Evolutionary conservation across 2,329 filamentous ascomycete genomes (phyloP).

Genomic region (Pestalotiopsis sp.): DNA sequence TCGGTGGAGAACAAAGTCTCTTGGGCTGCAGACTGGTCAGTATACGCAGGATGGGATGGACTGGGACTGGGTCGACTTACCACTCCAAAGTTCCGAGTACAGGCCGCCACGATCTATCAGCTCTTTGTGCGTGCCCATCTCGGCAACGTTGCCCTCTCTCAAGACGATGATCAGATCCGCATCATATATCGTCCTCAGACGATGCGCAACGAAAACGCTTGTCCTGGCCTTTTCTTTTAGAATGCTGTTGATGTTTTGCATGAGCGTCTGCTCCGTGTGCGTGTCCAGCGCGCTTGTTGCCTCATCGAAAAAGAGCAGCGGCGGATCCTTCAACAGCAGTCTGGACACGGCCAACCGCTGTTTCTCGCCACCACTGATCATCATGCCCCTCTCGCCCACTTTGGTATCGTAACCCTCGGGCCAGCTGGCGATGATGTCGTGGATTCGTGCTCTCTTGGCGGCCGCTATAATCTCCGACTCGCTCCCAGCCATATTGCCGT

Average conservation of each 20-base stretch:
- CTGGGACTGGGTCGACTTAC: constrained; percentile 50
- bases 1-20: constrained; percentile 50
- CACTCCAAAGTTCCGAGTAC: constrained; percentile 90
- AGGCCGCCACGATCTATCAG: constrained; percentile 78
- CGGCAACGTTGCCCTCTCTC: constrained; percentile 80
- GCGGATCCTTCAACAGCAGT: constrained; percentile 85
- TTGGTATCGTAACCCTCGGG: constrained; percentile 89
- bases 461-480: constrained; percentile 75
- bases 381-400: constrained; percentile 92
- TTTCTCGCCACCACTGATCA: constrained; percentile 96
- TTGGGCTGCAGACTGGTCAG: constrained; percentile 49
- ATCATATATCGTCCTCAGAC: constrained; percentile 90
- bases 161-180: constrained; percentile 92
- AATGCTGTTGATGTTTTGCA: constrained; percentile 92
- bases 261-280: constrained; percentile 86
- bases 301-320: constrained; percentile 92
- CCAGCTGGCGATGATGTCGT: constrained; percentile 78
- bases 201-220: constrained; percentile 93
- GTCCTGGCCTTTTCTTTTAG: constrained; percentile 85
- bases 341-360: constrained; percentile 85
- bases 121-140: constrained; percentile 85
- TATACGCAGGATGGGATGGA: neutral
- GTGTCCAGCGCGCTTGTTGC: constrained; percentile 92
- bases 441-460: constrained; percentile 80
- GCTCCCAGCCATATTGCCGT: constrained; percentile 79